Evolutionary conservation across 1,284 basidiomycete species (phyloP).

Genomic region (Ceratobasidium sp.): DNA sequence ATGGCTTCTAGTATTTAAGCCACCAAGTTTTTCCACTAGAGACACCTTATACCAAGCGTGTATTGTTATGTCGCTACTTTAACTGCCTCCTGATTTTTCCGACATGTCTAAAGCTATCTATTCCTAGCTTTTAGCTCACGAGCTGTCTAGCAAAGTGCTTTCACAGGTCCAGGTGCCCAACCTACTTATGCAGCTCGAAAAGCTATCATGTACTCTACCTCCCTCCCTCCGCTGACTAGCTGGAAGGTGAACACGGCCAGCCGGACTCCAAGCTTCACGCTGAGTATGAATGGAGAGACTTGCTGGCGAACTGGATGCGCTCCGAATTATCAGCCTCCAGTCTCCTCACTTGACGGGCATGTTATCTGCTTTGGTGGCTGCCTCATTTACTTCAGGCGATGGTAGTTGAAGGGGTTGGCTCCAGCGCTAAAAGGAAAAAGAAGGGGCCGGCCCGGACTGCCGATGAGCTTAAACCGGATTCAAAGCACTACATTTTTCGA

Average conservation of each 20-base stretch:
- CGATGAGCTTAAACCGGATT: neutral
- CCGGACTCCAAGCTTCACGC: neutral
- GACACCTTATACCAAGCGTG: too few relatives aligned
- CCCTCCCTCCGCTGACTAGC: neutral
- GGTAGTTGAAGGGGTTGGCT: neutral
- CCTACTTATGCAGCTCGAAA: neutral
- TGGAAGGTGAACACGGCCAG: neutral
- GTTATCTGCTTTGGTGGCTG: neutral
- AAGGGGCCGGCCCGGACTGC: conserved; percentile 1
- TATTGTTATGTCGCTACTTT: too few relatives aligned
- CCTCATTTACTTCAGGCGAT: neutral
- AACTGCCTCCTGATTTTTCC: too few relatives aligned
- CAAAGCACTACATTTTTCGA: neutral
- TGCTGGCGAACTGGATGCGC: neutral
- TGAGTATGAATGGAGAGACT: neutral
- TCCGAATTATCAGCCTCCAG: neutral
- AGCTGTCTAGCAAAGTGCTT: neutral
- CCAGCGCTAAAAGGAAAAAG: neutral
- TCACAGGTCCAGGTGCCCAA: conserved; percentile 2
- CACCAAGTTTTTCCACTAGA: too few relatives aligned
- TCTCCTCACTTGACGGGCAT: neutral
- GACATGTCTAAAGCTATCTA: too few relatives aligned
- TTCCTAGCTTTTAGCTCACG: neutral
- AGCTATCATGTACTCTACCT: neutral
- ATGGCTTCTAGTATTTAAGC: too few relatives aligned